These are phyloP conservation scores for Symbiodinium pilosum DNA, from an alignment of 73 alveolate species.

Conservation along the genomic window DNA sequence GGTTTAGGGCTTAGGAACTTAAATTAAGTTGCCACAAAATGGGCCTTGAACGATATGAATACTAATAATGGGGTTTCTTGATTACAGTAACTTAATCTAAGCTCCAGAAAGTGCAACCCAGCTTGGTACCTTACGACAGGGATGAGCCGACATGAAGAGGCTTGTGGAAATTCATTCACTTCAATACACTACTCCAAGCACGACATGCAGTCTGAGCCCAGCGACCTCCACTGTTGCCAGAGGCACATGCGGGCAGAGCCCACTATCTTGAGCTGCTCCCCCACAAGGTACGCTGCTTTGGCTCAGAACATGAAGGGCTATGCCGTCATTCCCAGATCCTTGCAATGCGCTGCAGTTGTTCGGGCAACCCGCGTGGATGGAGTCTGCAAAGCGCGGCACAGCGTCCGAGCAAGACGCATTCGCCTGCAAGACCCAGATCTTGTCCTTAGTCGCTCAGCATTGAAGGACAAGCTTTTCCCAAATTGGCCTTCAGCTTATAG, in stretches of 20 bases:
- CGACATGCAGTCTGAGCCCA: neutral
- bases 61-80: too few species aligned
- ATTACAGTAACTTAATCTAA: too few species aligned
- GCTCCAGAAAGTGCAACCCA: too few species aligned
- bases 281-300: constrained; percentile 30
- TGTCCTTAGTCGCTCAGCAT: too few species aligned
- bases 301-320: constrained; percentile 2
- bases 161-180: neutral
- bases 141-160: too few species aligned
- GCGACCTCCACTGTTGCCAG: neutral
- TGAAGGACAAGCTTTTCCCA: too few species aligned
- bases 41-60: too few species aligned
- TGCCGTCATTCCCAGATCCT: neutral
- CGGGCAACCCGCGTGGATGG: constrained; percentile 30
- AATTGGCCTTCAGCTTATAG: too few species aligned
- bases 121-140: too few species aligned
- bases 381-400: neutral
- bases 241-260: constrained; percentile 26
- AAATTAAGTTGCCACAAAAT: too few species aligned
- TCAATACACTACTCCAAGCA: too few species aligned
- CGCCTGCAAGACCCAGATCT: constrained; percentile 7
- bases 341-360: neutral
- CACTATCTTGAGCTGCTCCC: constrained; percentile 38
- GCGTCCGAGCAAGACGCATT: neutral
- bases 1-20: too few species aligned